These are phyloP conservation scores for Botryotinia convoluta DNA, from an alignment of 2,329 filamentous ascomycete genomes.

Conservation along the genomic window DNA sequence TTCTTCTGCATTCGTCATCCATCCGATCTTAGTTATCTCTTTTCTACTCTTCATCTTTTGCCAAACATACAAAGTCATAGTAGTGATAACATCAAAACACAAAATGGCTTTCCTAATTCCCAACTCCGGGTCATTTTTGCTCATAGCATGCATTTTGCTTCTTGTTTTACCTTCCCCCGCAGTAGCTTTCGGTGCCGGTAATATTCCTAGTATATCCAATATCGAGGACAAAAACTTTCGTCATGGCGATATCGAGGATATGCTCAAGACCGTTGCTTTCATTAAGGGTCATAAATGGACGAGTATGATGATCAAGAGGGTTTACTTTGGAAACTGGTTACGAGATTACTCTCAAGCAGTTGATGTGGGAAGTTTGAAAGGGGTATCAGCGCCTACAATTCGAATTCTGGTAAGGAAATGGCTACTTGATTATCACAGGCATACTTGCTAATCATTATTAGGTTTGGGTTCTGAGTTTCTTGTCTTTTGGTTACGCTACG, in stretches of 20 bases:
- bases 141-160: conserved; percentile 53
- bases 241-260: conserved; percentile 78
- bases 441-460: conserved; percentile 32
- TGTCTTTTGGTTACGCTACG: conserved; percentile 82
- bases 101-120: conserved; percentile 28
- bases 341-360: conserved; percentile 81
- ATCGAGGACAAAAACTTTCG: conserved; percentile 66
- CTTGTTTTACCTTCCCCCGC: conserved; percentile 56
- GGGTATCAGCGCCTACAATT: conserved; percentile 74
- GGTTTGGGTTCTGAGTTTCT: conserved; percentile 78
- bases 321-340: conserved; percentile 86
- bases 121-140: conserved; percentile 40
- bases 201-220: conserved; percentile 63
- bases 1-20: neutral
- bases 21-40: neutral
- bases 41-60: neutral
- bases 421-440: neutral
- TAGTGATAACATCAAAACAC: neutral
- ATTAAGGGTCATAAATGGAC: conserved; percentile 84
- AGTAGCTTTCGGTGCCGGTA: conserved; percentile 65
- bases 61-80: neutral
- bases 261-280: conserved; percentile 74
- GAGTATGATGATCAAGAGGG: conserved; percentile 70
- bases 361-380: conserved; percentile 76
- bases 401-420: conserved; percentile 58